phyloP scores from a whole-genome alignment of 805 yeast genomes.

The Teunomyces gatunensis region DNA sequence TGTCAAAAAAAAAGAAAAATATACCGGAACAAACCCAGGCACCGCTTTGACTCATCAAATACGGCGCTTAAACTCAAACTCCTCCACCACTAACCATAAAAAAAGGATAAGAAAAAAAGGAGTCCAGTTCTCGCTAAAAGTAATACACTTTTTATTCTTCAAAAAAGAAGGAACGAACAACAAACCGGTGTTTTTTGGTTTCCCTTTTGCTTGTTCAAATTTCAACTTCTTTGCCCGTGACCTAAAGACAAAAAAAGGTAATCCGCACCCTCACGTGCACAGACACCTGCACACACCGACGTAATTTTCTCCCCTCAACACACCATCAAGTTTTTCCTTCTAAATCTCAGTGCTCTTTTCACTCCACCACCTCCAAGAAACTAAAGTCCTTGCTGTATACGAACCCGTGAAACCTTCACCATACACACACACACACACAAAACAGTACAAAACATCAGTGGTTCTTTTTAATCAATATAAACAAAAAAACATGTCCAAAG shows the following conservation, averaged over 20 bases:
- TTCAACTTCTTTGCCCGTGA: not conserved
- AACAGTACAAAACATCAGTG: not conserved
- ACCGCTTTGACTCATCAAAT: too few relatives aligned
- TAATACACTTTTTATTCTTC: too few relatives aligned
- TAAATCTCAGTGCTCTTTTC: not conserved
- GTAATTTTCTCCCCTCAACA: not conserved
- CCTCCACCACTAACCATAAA: too few relatives aligned
- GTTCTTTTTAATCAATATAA: not conserved
- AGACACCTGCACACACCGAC: not conserved
- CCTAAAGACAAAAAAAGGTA: not conserved
- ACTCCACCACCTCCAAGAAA: not conserved
- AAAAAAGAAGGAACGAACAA: too few relatives aligned
- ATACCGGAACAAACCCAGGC: too few relatives aligned
- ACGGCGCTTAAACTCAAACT: too few relatives aligned
- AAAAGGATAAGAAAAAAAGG: too few relatives aligned
- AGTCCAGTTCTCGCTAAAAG: too few relatives aligned
- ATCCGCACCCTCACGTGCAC: not conserved
- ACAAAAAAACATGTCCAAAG: slow-evolving; percentile 5
- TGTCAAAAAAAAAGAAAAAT: too few relatives aligned
- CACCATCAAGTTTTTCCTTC: not conserved
- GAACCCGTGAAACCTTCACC: too few relatives aligned
- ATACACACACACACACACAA: not conserved
- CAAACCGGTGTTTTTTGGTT: not conserved
- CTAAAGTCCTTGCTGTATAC: not conserved
- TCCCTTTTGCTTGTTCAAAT: not conserved